These are phyloP conservation scores for Elongisporangium undulatum DNA, from an alignment of 352 stramenopile species.

Conservation along the genomic window DNA sequence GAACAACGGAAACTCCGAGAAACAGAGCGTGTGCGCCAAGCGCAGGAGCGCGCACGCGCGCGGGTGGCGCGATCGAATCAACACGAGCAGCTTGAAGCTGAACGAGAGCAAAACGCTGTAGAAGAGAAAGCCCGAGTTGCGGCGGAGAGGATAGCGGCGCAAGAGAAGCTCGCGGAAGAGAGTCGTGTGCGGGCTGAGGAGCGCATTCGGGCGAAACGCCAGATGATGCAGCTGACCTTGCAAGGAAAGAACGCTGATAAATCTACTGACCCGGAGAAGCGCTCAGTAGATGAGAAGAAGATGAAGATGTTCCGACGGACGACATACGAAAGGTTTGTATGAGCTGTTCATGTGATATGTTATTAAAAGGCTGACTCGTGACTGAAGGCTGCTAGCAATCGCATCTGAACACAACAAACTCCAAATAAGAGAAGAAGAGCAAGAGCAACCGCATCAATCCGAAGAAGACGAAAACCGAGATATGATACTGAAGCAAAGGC, in stretches of 20 bases:
- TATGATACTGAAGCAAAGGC: conserved; percentile 19
- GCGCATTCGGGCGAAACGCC: conserved; percentile 26
- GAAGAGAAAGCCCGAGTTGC: conserved; percentile 11
- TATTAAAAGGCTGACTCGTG: no score
- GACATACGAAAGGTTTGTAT: conserved; percentile 4
- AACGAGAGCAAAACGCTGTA: conserved; percentile 14
- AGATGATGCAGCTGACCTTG: conserved; percentile 9
- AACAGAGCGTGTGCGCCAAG: conserved; percentile 42
- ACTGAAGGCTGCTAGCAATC: not conserved
- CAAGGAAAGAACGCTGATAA: conserved; percentile 1
- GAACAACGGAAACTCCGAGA: conserved; percentile 28
- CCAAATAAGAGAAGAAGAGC: not conserved
- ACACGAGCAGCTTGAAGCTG: conserved; percentile 22
- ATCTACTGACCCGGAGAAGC: conserved; percentile 5
- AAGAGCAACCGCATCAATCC: not conserved
- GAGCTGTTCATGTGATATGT: not conserved
- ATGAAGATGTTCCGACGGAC: conserved; percentile 12
- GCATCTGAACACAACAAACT: not conserved
- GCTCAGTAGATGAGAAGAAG: conserved; percentile 2
- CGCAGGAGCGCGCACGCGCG: conserved; percentile 50
- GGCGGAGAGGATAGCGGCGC: conserved; percentile 23
- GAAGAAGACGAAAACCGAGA: conserved; percentile 20
- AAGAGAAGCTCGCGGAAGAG: conserved; percentile 24
- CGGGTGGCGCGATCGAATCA: conserved; percentile 41
- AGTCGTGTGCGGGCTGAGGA: conserved; percentile 43